phyloP scores from a whole-genome alignment of 768 basidiomycete genomes.

The Porpolomopsis calyptriformis region DNA sequence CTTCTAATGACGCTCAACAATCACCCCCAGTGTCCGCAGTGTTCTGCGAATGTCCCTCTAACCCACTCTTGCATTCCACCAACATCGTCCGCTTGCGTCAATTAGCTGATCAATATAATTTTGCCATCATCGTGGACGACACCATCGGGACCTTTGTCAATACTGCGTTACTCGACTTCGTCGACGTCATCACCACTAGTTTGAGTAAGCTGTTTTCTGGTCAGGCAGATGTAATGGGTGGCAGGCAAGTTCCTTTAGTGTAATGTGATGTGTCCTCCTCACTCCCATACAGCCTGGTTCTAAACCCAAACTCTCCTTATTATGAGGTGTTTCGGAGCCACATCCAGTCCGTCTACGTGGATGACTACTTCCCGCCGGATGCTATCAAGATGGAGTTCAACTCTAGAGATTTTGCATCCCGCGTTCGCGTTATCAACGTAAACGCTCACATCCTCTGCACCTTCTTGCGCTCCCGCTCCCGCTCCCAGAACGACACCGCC shows the following conservation, averaged over 20 bases:
- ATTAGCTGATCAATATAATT: constrained; percentile 61
- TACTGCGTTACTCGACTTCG: constrained; percentile 55
- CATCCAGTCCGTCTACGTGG: constrained; percentile 43
- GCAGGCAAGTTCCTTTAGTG: constrained; percentile 37
- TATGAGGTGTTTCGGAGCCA: constrained; percentile 42
- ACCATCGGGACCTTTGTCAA: constrained; percentile 73
- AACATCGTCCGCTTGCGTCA: constrained; percentile 45
- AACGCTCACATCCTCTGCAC: constrained; percentile 60
- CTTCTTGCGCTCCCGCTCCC: constrained; percentile 39
- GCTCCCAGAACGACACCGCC: constrained; percentile 11
- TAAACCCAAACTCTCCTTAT: constrained; percentile 52
- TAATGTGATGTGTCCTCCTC: neutral
- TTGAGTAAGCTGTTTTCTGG: constrained; percentile 73
- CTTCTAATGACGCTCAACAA: constrained; percentile 9
- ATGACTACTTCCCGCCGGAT: constrained; percentile 62
- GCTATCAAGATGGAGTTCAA: constrained; percentile 77
- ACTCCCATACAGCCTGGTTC: constrained; percentile 59
- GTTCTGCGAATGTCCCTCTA: constrained; percentile 71
- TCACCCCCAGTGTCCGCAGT: constrained; percentile 45
- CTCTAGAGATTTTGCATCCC: constrained; percentile 58
- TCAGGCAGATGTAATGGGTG: constrained; percentile 73
- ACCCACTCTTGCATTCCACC: constrained; percentile 61
- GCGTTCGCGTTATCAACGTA: constrained; percentile 48
- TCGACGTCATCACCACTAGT: constrained; percentile 65
- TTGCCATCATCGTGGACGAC: constrained; percentile 65